Percentiles rank a stretch among this genome's conserved stretches.
These are phyloP conservation scores for Kodamaea derodonti DNA, from an alignment of 1,139 yeast species.

Conservation along the genomic window DNA sequence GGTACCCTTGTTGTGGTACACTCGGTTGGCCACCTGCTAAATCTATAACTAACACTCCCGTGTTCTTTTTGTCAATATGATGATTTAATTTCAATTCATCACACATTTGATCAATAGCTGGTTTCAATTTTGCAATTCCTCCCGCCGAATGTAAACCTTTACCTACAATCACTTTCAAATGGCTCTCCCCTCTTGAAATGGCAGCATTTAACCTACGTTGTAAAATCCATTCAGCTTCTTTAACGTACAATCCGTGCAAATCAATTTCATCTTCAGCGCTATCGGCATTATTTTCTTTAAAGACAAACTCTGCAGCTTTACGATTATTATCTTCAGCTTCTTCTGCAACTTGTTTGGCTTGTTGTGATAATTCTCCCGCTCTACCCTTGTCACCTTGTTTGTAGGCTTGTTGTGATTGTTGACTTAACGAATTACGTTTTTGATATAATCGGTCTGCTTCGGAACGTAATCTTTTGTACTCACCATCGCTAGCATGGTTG, in stretches of 20 bases:
- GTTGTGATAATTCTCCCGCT: constrained; percentile 71
- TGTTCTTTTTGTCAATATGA: constrained; percentile 62
- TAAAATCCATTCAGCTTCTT: constrained; percentile 79
- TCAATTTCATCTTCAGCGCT: constrained; percentile 84
- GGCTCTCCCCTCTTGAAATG: constrained; percentile 53
- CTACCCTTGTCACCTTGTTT: constrained; percentile 64
- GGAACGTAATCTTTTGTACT: constrained; percentile 61
- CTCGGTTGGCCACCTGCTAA: constrained; percentile 34
- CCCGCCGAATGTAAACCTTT: constrained; percentile 82
- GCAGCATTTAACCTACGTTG: constrained; percentile 72
- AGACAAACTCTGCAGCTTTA: constrained; percentile 89
- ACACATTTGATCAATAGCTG: constrained; percentile 82
- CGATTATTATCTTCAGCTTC: constrained; percentile 69
- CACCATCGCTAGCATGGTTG: constrained; percentile 67
- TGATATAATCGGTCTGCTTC: constrained; percentile 67
- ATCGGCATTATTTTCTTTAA: constrained; percentile 82
- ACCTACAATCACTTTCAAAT: constrained; percentile 78
- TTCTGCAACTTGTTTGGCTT: constrained; percentile 55
- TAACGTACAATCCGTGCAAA: constrained; percentile 85
- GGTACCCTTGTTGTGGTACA: constrained; percentile 23
- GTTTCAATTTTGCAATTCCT: constrained; percentile 84
- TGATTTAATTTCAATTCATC: constrained; percentile 57
- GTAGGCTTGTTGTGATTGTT: constrained; percentile 74
- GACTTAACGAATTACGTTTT: constrained; percentile 52
- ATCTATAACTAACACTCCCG: constrained; percentile 78